Base-by-base conservation (phyloP, 2,329 filamentous ascomycete species). In the Aspergillus ruber region DNA sequence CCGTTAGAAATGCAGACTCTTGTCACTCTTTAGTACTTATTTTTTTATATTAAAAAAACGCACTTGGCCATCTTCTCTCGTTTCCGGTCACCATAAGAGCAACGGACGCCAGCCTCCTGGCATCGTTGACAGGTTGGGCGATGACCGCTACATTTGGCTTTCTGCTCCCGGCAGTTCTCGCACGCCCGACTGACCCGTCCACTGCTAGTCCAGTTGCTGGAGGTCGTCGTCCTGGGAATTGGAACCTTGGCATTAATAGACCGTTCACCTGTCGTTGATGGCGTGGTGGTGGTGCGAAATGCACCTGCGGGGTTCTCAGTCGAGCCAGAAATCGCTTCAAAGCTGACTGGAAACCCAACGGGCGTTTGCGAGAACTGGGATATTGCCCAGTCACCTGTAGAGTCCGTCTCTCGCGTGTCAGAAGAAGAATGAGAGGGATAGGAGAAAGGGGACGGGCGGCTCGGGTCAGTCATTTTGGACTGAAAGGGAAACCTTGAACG, bases 111-210 rank as follows among this genome's bases (percentile, higher is more conserved):
- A 21, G 66, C 58, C 50, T 73, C 70, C 55, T 67, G 62, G 50
- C 71, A 74, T 43, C 71, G 64, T 46, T 68, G 60, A 48, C 71
- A 74, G 25, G 59, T 58, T 27, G 71, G 71, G 36, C 64, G 66
- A 56, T 73, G 67, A 6, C 71, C 71, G 51, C 64, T 70, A 58
- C 71, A 74, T 59, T 73, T 74, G 46, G 69, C 71, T 56, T 74
- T 74, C 44, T 71, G 65, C 38, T 71, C 66, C 9, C 71, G 68
- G 51, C 71, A 74, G 45, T 68, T 68, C 53, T 74, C 70, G 47
- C 71, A 74, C 4, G 71, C 71, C 29, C 61, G 63, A 47, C 64
- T 65, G 36, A 67, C 64, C 27, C 66, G 63, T 45, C 62, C 62
- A 23, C 56, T 61, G 43, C 45, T 60, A 38, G 55, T 58, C 51